Percentiles rank a stretch among this genome's conserved stretches.
Evolutionary conservation across 192 early-diverging fungal genomes (phyloP).

Genomic region (Dimargaris cristalligena): DNA sequence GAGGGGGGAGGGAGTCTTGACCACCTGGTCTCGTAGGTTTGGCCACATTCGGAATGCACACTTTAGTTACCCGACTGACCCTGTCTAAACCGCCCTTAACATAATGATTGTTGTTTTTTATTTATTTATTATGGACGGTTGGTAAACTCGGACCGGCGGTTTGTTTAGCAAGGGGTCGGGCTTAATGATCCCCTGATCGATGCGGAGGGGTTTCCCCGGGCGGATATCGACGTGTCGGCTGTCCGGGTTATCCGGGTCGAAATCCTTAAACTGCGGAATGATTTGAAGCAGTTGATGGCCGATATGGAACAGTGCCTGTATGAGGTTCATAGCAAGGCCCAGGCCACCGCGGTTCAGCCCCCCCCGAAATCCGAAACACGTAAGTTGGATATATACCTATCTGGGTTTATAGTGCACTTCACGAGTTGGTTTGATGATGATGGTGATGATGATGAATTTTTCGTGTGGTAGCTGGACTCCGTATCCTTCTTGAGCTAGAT

Average conservation of each 20-base stretch:
- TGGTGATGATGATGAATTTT: too few relatives aligned
- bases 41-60: too few relatives aligned
- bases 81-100: too few relatives aligned
- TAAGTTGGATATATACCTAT: background rate
- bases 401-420: background rate
- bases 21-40: too few relatives aligned
- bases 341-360: background rate
- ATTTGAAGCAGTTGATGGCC: constrained; percentile 33
- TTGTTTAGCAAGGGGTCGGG: constrained; percentile 28
- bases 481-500: too few relatives aligned
- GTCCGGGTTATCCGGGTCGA: constrained; percentile 31
- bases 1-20: too few relatives aligned
- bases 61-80: too few relatives aligned
- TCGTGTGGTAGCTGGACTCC: too few relatives aligned
- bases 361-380: background rate
- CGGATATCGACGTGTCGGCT: constrained; percentile 45
- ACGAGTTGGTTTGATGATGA: background rate
- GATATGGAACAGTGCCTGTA: constrained; percentile 34
- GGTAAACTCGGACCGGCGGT: too few relatives aligned
- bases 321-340: constrained; percentile 19
- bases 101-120: too few relatives aligned
- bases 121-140: too few relatives aligned
- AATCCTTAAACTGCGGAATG: constrained; percentile 37
- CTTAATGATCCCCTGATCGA: constrained; percentile 38
- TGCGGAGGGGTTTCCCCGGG: constrained; percentile 42